These are phyloP conservation scores for Meira nashicola DNA, from an alignment of 1,284 basidiomycete genomes.

Conservation along the genomic window DNA sequence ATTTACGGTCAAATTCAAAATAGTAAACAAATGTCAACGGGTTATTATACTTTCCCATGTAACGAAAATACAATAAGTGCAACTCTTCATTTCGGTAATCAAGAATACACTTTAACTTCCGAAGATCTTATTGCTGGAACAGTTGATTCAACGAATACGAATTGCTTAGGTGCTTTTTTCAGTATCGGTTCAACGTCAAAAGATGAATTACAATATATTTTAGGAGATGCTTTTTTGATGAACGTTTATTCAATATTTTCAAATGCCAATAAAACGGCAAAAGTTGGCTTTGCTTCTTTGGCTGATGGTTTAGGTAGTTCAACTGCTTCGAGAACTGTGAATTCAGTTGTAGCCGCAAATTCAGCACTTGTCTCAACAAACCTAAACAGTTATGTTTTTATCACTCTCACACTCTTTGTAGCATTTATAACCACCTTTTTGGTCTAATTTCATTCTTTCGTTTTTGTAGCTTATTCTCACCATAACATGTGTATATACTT, in stretches of 20 bases:
- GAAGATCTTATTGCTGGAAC: slow-evolving; percentile 25
- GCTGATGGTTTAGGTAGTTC: slow-evolving; percentile 30
- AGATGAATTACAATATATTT: slow-evolving; percentile 38
- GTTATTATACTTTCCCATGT: slow-evolving; percentile 48
- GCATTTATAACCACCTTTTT: too few relatives aligned
- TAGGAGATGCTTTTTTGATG: slow-evolving; percentile 45
- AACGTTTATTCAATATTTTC: slow-evolving; percentile 42
- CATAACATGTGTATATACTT: too few relatives aligned
- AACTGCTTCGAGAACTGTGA: slow-evolving; percentile 24
- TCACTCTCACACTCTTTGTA: too few relatives aligned
- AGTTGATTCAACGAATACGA: slow-evolving; percentile 18
- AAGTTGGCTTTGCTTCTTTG: slow-evolving; percentile 39
- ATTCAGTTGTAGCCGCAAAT: neutral
- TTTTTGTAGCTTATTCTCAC: too few relatives aligned
- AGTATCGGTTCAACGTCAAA: slow-evolving; percentile 21
- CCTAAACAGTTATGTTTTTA: too few relatives aligned
- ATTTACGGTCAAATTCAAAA: slow-evolving; percentile 39
- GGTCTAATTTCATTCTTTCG: too few relatives aligned
- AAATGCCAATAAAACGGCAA: slow-evolving; percentile 16
- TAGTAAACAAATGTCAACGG: slow-evolving; percentile 20
- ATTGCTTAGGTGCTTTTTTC: slow-evolving; percentile 44
- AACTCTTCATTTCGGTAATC: slow-evolving; percentile 33
- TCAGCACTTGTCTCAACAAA: neutral
- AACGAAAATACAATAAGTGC: slow-evolving; percentile 17
- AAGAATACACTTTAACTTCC: slow-evolving; percentile 31